These are phyloP conservation scores for Lepidium didymum DNA, from an alignment of 345 rosid species.

Conservation along the genomic window DNA sequence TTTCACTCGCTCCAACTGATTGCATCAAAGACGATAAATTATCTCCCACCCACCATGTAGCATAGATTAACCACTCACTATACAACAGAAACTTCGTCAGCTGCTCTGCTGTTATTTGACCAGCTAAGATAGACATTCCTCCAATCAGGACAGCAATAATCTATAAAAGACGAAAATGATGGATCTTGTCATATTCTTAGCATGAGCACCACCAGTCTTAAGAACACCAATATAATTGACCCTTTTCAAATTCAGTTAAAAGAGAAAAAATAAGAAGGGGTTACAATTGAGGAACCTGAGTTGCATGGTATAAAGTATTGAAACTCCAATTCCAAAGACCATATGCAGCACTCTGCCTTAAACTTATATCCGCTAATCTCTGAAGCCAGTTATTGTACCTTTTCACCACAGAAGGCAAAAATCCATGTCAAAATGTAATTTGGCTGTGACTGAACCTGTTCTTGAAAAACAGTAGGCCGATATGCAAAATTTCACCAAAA, in stretches of 20 bases:
- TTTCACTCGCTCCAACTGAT: constrained; percentile 97
- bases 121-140: constrained; percentile 81
- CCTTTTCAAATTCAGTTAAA: background rate
- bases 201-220: background rate
- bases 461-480: background rate
- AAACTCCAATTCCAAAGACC: constrained; percentile 90
- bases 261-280: background rate
- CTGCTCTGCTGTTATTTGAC: constrained; percentile 84
- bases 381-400: constrained; percentile 81
- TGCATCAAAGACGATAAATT: constrained; percentile 87
- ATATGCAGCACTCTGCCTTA: constrained; percentile 96
- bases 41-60: constrained; percentile 99
- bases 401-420: constrained; percentile 17
- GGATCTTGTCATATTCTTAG: constrained; percentile 15
- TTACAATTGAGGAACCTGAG: constrained; percentile 51
- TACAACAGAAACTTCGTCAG: constrained; percentile 90
- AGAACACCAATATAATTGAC: background rate
- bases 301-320: constrained; percentile 86
- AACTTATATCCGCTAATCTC: constrained; percentile 73
- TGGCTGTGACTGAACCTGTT: constrained; percentile 9
- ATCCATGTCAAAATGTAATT: constrained; percentile 14
- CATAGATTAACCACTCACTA: constrained; percentile 94
- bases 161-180: constrained; percentile 32
- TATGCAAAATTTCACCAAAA: background rate
- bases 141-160: constrained; percentile 85